These are phyloP conservation scores for Brachypodium distachyon DNA, from an alignment of 202 grass and related monocot species.

Conservation along the genomic window DNA sequence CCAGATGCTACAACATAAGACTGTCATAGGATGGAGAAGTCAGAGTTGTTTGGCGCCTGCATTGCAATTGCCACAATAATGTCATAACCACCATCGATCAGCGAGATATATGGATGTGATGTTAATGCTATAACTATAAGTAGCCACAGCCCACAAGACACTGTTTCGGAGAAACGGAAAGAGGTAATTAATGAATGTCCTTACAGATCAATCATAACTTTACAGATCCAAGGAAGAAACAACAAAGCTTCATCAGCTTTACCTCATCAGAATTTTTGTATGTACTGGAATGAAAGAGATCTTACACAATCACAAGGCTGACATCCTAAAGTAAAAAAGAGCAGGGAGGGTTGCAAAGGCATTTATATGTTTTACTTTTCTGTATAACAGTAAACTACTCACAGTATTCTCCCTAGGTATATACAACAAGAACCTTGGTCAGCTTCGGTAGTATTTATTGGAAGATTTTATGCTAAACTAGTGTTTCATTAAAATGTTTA, in stretches of 20 bases:
- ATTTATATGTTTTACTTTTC: neutral
- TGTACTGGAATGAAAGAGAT: neutral
- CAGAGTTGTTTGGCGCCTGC: neutral
- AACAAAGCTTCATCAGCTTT: neutral
- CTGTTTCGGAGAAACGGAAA: neutral
- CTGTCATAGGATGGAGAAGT: neutral
- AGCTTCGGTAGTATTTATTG: conserved; percentile 8
- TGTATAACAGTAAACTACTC: neutral
- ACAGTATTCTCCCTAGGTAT: neutral
- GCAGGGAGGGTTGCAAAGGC: neutral
- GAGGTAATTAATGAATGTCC: neutral
- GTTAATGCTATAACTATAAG: conserved; percentile 5
- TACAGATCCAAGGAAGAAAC: neutral
- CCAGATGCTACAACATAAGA: neutral
- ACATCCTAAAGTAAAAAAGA: neutral
- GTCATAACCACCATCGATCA: neutral
- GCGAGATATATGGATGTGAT: neutral
- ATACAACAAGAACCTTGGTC: neutral
- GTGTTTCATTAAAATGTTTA: neutral
- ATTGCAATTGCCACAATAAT: neutral
- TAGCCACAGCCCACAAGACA: neutral
- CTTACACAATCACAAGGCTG: neutral
- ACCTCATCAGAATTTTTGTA: no score
- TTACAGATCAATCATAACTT: neutral
- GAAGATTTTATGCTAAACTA: neutral